Evolutionary conservation across 2,329 filamentous ascomycete species (phyloP), one percentile per base, ranked within the genome.

Genomic region (Pyrenochaeta sp.): DNA sequence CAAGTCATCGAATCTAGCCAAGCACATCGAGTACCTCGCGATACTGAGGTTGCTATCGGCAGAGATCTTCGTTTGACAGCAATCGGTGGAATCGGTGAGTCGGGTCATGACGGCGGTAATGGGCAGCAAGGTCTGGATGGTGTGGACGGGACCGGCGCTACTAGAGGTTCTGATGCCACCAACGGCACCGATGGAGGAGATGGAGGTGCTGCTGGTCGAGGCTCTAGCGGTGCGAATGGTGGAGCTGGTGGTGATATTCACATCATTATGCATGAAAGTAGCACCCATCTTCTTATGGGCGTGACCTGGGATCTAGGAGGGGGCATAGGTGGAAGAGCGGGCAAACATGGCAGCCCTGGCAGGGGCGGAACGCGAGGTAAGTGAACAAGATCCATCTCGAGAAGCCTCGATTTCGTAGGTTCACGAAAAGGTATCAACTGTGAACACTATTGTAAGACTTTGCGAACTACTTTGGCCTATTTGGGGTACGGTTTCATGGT

Each of bases 121-220:
- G 55, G 53, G 5, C 37, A 40, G 9, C 17, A 21, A 12, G 37
- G 37, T 3, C n/a, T 33, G 15, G 43, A 53, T 20, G 54, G 45
- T 10, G 33, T 45, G 30, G 30, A 54, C 12, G 51, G 51, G 7
- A 39, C 33, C 3, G 37, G 23, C 29, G 51, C 51, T 23, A 49
- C 23, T 35, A 45, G 31, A 49, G 51, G 17, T 30, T 52, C 29
- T 18, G 51, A 54, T 49, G 58, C 44, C 32, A 57, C 40, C 17
- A 46, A 48, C 15, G 57, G 57, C 4, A 48, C 54, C 7, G 41
- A 54, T 20, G 57, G 57, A 29, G 57, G 57, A 12, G 27, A 45
- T 21, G 54, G 47, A 21, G 57, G 57, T 20, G 48, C 33, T 41
- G 50, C 51, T 23, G 45, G 49, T 39, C 37, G 37, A 31, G 33